Evolutionary conservation across 139 green algal genomes (phyloP).

Genomic region (Haematococcus lacustris): DNA sequence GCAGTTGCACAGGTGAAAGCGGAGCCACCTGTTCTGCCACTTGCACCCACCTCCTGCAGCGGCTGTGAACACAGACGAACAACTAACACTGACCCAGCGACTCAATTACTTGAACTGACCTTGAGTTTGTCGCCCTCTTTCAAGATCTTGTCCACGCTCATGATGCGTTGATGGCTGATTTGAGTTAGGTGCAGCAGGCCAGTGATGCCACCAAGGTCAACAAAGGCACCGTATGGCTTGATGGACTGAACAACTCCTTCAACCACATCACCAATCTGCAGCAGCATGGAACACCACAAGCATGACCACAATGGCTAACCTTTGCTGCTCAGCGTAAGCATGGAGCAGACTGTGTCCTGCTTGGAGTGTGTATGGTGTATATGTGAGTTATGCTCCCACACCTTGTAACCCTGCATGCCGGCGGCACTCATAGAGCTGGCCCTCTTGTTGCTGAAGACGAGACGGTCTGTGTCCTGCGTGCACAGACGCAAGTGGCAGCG

Average conservation of each 20-base stretch:
- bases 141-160: constrained; percentile 73
- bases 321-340: not conserved
- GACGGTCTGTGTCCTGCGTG: constrained; percentile 2
- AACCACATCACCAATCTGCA: constrained; percentile 86
- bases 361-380: too few species aligned
- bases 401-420: not conserved
- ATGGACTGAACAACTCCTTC: constrained; percentile 77
- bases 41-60: not conserved
- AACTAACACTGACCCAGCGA: too few species aligned
- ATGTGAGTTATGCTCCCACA: too few species aligned
- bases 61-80: not conserved
- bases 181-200: constrained; percentile 96
- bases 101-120: constrained; percentile 39
- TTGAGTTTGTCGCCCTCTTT: constrained; percentile 87
- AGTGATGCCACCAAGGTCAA: constrained; percentile 85
- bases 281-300: too few species aligned
- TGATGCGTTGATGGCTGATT: constrained; percentile 87
- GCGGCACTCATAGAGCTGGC: not conserved
- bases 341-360: not conserved
- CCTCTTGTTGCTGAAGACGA: constrained; percentile 7
- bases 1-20: constrained; percentile 7
- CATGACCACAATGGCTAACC: not conserved
- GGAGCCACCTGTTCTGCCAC: not conserved
- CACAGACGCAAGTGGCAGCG: too few species aligned
- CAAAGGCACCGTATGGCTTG: constrained; percentile 93